Evolutionary conservation across 805 yeast genomes (phyloP).

Genomic region (Saturnispora kantuleensis): DNA sequence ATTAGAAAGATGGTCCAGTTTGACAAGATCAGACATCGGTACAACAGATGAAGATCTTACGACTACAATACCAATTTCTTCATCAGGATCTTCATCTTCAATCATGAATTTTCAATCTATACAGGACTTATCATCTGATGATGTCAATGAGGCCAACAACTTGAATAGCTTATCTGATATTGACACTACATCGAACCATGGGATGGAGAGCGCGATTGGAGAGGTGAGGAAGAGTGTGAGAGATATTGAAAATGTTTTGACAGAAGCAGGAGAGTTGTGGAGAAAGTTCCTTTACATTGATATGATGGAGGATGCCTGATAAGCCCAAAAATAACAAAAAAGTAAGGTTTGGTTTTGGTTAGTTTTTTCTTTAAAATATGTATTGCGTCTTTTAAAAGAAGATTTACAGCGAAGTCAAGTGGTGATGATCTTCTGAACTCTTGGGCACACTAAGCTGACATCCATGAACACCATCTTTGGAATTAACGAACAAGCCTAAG

Average conservation of each 20-base stretch:
- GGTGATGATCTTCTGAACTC: no score
- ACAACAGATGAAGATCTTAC: slow-evolving; percentile 11
- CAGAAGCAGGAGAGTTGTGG: slow-evolving; percentile 83
- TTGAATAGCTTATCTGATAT: slow-evolving; percentile 1
- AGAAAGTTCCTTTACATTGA: slow-evolving; percentile 69
- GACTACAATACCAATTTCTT: not conserved
- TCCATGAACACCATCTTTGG: no score
- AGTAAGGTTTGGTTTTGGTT: no score
- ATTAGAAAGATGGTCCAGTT: slow-evolving; percentile 47
- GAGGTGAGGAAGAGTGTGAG: slow-evolving; percentile 22
- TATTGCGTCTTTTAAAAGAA: not conserved
- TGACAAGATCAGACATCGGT: slow-evolving; percentile 23
- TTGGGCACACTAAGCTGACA: no score
- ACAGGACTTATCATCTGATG: slow-evolving; percentile 2
- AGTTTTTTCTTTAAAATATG: no score
- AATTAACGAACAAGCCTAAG: no score
- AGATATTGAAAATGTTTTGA: slow-evolving; percentile 64
- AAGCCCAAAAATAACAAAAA: not conserved
- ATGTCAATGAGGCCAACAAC: slow-evolving; percentile 1
- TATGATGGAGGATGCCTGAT: slow-evolving; percentile 33
- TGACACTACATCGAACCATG: not conserved
- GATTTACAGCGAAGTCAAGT: no score
- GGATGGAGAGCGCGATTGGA: slow-evolving; percentile 9
- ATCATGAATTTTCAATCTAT: not conserved
- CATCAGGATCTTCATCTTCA: slow-evolving; percentile 1